Conservation (phyloP, 106 monocot genomes). For the Ottelia alismoides region DNA sequence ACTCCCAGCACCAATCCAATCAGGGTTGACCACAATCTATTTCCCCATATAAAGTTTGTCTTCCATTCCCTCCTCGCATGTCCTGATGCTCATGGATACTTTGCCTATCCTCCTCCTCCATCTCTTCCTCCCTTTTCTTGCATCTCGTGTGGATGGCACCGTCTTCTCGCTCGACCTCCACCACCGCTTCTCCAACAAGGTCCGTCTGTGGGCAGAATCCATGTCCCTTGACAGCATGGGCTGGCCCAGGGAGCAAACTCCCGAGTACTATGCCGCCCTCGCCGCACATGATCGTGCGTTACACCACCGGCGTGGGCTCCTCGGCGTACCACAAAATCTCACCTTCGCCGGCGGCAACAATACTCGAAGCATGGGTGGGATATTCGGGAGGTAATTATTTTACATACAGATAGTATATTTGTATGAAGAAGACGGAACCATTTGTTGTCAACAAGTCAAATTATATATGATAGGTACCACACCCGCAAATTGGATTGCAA, state of each 20-base stretch:
- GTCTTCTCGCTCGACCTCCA: slow-evolving; percentile 32
- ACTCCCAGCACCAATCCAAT: too few relatives aligned
- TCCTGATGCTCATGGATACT: too few relatives aligned
- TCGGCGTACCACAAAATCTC: neutral
- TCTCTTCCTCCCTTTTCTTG: neutral
- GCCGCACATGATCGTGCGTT: slow-evolving; percentile 25
- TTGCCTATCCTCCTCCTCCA: neutral
- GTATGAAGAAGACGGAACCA: too few relatives aligned
- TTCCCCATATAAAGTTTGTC: too few relatives aligned
- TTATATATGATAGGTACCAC: too few relatives aligned
- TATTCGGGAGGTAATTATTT: slow-evolving; percentile 26
- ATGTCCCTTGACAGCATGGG: neutral
- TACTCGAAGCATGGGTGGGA: slow-evolving; percentile 15
- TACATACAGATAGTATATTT: too few relatives aligned
- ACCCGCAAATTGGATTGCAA: too few relatives aligned
- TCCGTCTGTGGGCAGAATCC: slow-evolving; percentile 33
- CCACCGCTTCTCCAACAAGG: slow-evolving; percentile 56
- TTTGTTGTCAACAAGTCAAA: too few relatives aligned
- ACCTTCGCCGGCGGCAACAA: slow-evolving; percentile 26
- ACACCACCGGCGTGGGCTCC: slow-evolving; percentile 18
- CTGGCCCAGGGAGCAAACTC: slow-evolving; percentile 15
- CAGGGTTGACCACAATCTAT: too few relatives aligned
- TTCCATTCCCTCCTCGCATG: too few relatives aligned
- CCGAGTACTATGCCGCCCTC: slow-evolving; percentile 33
- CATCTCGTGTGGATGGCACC: too few relatives aligned